phyloP scores from a whole-genome alignment of 164 flowering plant genomes.

The Berberis vulgaris region DNA sequence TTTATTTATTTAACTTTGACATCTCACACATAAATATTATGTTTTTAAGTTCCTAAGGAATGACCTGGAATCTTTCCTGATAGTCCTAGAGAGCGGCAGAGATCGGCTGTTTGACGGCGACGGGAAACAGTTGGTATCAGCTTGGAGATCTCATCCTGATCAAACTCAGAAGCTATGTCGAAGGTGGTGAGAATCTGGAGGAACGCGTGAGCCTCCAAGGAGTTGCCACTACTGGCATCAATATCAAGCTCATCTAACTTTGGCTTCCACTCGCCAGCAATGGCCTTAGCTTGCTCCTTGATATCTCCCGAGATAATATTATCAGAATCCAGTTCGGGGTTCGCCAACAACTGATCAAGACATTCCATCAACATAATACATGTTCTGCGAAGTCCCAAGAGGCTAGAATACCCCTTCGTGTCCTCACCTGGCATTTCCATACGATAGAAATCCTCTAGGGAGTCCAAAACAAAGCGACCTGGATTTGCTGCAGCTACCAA shows the following conservation, averaged over 20 bases:
- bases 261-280: constrained; percentile 93
- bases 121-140: constrained; percentile 85
- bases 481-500: constrained; percentile 63
- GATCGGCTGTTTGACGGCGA: constrained; percentile 86
- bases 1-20: neutral
- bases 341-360: constrained; percentile 40
- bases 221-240: constrained; percentile 84
- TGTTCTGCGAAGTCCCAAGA: constrained; percentile 75
- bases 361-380: constrained; percentile 98
- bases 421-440: constrained; percentile 45
- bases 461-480: constrained; percentile 57
- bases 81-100: constrained; percentile 78
- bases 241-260: constrained; percentile 69
- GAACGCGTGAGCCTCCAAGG: constrained; percentile 95
- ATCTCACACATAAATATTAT: neutral
- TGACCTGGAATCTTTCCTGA: constrained; percentile 79
- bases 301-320: constrained; percentile 45
- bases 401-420: constrained; percentile 56
- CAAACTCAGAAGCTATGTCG: constrained; percentile 65
- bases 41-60: neutral
- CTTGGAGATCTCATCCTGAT: constrained; percentile 54
- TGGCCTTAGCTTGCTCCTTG: constrained; percentile 55
- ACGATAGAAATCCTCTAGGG: constrained; percentile 67
- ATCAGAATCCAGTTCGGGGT: constrained; percentile 24
- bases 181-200: constrained; percentile 84